Percentiles rank a stretch among this genome's conserved stretches.
phyloP scores from a whole-genome alignment of 768 basidiomycete species.

The Ramaria sp. region DNA sequence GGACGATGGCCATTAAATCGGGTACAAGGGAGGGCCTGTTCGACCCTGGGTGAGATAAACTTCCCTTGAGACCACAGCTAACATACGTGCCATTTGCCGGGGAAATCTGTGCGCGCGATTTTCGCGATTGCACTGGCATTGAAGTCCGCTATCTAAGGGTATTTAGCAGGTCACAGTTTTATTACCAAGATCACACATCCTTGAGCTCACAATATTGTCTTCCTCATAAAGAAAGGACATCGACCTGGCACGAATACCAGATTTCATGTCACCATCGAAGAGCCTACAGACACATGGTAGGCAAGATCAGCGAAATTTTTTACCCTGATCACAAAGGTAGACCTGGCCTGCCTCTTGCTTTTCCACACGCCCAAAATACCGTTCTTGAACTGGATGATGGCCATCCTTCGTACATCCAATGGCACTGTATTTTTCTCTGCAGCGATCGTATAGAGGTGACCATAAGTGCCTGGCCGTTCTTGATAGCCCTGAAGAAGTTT shows the following conservation, averaged over 20 bases:
- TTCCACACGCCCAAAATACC: slow-evolving; percentile 64
- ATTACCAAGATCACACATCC: neutral
- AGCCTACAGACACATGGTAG: slow-evolving; percentile 30
- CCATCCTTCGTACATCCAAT: slow-evolving; percentile 59
- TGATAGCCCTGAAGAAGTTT: slow-evolving; percentile 57
- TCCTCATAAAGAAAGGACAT: slow-evolving; percentile 62
- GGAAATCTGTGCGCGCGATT: slow-evolving; percentile 71
- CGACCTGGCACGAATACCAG: slow-evolving; percentile 51
- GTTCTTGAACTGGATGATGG: slow-evolving; percentile 88
- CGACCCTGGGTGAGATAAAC: neutral
- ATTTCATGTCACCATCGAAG: slow-evolving; percentile 56
- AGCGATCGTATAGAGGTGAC: slow-evolving; percentile 65
- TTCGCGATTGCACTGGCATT: slow-evolving; percentile 67
- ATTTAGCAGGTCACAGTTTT: neutral
- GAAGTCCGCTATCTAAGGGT: slow-evolving; percentile 62
- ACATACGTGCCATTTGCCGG: slow-evolving; percentile 48
- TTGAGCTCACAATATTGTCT: slow-evolving; percentile 53
- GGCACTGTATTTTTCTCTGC: slow-evolving; percentile 42
- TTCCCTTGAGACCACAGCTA: neutral
- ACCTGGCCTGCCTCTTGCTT: slow-evolving; percentile 49
- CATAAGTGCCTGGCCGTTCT: slow-evolving; percentile 58
- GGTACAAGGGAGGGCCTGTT: slow-evolving; percentile 51
- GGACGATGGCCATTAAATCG: slow-evolving; percentile 43
- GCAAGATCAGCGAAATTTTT: neutral
- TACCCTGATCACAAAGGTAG: neutral